Evolutionary conservation across 352 stramenopile species (phyloP), one percentile per base, ranked within the genome.

Genomic region (Peronosclerospora sorghi): DNA sequence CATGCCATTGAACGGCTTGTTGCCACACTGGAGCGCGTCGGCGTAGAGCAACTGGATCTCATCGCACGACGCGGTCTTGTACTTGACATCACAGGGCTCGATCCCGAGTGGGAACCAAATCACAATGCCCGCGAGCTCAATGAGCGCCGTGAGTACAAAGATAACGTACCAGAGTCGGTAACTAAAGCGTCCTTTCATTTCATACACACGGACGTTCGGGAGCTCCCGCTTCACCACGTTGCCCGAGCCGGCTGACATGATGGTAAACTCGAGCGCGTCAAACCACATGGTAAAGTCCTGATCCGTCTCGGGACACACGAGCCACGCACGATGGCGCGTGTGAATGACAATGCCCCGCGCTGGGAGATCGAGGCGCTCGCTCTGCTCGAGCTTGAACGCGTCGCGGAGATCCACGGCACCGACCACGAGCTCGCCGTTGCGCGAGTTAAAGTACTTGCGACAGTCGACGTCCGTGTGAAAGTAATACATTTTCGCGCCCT

Each of bases 401-500:
- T 85, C 75, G 8, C 73, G 68, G 14, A 90, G 45, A 29, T 90
- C 77, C 24, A 90, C 69, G 24, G 77, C 74, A 15, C 77, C 77
- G 20, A 90, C 67, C 8, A 83, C 73, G 14, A 90, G 56, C 46
- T 90, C 77, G 13, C 55, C 65, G 32, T 80, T 87, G 23, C 77
- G 72, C 39, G 73, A 84, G 54, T 79, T 86, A 49, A 90, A 90
- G 53, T 83, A 90, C 66, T 87, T 83, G 55, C 77, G 74, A 41
- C 70, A 83, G 55, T 90, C 74, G n/a, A 90, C 73, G 32, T 73
- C 65, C 29, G 72, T 76, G 51, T 90, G 77, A 58, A 90, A 90
- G 50, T 90, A 90, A 59, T 84, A 90, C 56, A 90, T 90, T 57
- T 83, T 87, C 28, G 70, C 78, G 14, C 68, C 74, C 54, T 90